Base-by-base conservation (phyloP, 306 rosid species). In the Senna tora region DNA sequence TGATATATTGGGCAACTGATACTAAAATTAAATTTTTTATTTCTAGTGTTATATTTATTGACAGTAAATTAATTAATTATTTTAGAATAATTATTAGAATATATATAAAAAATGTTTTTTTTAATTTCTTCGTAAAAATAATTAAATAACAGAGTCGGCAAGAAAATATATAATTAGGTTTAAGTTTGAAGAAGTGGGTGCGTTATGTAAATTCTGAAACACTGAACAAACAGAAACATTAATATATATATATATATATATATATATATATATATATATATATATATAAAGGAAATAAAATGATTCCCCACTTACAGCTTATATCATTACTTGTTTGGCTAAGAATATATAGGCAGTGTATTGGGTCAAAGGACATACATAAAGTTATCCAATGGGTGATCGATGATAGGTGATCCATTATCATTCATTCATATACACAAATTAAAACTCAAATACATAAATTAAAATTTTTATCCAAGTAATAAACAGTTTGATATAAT, bases 251-350 rank as follows among this genome's bases (percentile, higher is more conserved):
- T 36, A 38, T n/a, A 7, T 36, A 36, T 36, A 36, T 36, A 7
- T 36, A 36, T 36, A 36, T 36, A 7, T 36, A 36, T 36, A 36
- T 36, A 7, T 36, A 36, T 36, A 36, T 36, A 33, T 2, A 2
- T 33, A 33, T 2, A 30, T 3, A 38, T 36, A 38, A 56, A 10
- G 0, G 2, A 71, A 75, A 66, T 66, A 36, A 81, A 63, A 77
- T 43, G 68, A 62, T 19, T 67, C 73, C 73, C 84, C 78, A 77
- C 87, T 77, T 49, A 67, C 53, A 32, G 55, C 62, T 7, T 52
- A 8, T 72, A 83, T 79, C 51, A 83, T 83, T 79, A 79, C 84
- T 25, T 61, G 46, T 79, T 79, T 79, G 87, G 84, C 84, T 50
- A 83, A 75, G 69, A 67, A 11, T 17, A 62, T 38, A 65, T 2